Percentiles rank a stretch among this genome's conserved stretches.
Evolutionary conservation across 2,329 filamentous ascomycete species (phyloP).

Genomic region (Eutypa lata): DNA sequence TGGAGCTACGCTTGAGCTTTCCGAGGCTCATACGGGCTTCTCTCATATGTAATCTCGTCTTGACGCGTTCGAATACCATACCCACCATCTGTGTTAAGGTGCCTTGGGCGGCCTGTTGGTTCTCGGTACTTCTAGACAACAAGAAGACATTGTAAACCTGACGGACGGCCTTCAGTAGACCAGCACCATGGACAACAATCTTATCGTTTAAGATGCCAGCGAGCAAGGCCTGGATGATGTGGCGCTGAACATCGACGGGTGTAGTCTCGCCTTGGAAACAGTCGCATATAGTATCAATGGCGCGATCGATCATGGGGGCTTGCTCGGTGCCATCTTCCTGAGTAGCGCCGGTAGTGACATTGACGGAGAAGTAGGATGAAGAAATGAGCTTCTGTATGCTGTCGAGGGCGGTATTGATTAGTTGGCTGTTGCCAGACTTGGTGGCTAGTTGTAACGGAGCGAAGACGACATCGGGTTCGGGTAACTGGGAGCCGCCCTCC

Average conservation of each 20-base stretch:
- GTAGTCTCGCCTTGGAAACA: constrained; percentile 98
- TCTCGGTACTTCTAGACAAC: constrained; percentile 86
- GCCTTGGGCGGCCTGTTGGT: constrained; percentile 95
- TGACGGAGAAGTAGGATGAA: constrained; percentile 93
- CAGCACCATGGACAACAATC: constrained; percentile 95
- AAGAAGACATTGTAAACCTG: constrained; percentile 99
- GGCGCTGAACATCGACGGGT: constrained; percentile 85
- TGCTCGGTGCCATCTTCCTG: constrained; percentile 42
- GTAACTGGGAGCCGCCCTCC: constrained; percentile 73
- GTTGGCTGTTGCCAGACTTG: constrained; percentile 76
- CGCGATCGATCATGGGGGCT: constrained; percentile 86
- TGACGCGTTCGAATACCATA: constrained; percentile 94
- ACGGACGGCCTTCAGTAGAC: constrained; percentile 90
- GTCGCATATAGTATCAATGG: constrained; percentile 98
- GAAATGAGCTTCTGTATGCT: constrained; percentile 99
- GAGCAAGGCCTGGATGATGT: constrained; percentile 95
- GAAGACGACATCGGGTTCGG: constrained; percentile 90
- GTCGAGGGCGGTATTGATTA: constrained; percentile 88
- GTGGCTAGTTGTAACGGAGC: constrained; percentile 86
- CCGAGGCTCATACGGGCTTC: constrained; percentile 66
- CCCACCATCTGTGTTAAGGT: constrained; percentile 98
- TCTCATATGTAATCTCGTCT: constrained; percentile 80
- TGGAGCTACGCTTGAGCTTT: constrained; percentile 50
- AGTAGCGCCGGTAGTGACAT: constrained; percentile 45
- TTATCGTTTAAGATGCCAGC: constrained; percentile 97